These are phyloP conservation scores for Coniochaeta sp. DNA, from an alignment of 2,329 filamentous ascomycete genomes.

Conservation along the genomic window DNA sequence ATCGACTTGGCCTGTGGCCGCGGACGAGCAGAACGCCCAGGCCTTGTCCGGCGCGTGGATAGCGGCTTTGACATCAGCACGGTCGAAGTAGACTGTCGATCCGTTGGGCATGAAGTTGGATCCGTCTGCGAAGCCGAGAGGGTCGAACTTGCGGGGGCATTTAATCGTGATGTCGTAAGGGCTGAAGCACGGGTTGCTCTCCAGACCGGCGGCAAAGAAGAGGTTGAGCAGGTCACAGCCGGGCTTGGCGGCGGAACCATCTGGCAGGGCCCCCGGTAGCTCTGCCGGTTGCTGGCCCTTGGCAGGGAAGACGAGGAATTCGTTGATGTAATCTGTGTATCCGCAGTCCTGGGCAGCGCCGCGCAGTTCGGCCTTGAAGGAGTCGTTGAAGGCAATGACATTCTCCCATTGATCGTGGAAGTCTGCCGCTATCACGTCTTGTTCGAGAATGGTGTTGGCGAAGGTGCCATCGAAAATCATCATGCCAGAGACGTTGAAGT, in stretches of 20 bases:
- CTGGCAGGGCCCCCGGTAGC: constrained; percentile 32
- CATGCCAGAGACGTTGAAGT: constrained; percentile 60
- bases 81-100: constrained; percentile 60
- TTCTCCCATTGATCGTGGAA: constrained; percentile 52
- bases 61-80: constrained; percentile 58
- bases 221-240: constrained; percentile 46
- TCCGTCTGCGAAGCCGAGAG: constrained; percentile 58
- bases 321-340: constrained; percentile 49
- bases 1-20: background rate
- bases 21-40: constrained; percentile 12
- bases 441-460: constrained; percentile 31
- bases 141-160: constrained; percentile 58
- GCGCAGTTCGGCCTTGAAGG: constrained; percentile 8
- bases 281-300: constrained; percentile 45
- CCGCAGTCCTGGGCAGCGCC: constrained; percentile 36
- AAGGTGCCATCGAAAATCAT: constrained; percentile 61
- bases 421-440: constrained; percentile 39
- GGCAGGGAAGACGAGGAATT: constrained; percentile 60
- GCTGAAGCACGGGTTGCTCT: constrained; percentile 70
- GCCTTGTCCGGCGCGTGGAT: constrained; percentile 61
- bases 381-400: constrained; percentile 54
- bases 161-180: constrained; percentile 63
- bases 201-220: constrained; percentile 43
- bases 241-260: background rate
- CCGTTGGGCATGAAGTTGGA: constrained; percentile 56